Evolutionary conservation across 768 basidiomycete genomes (phyloP).

Genomic region (Boletus sp.): DNA sequence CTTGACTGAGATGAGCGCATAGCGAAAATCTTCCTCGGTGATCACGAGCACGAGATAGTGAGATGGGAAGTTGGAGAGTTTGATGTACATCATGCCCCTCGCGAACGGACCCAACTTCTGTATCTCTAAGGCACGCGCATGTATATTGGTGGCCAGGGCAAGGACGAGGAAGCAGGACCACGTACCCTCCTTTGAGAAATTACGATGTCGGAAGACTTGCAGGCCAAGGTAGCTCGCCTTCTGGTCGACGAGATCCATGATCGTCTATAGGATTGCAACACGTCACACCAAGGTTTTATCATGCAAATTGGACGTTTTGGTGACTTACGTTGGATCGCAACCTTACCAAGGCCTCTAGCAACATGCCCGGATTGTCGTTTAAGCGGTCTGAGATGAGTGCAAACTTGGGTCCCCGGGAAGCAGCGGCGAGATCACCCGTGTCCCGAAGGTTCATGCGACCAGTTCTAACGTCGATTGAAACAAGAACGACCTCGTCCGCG

Average conservation of each 20-base stretch:
- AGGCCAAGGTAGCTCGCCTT: slow-evolving; percentile 86
- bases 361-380: slow-evolving; percentile 63
- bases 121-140: slow-evolving; percentile 45
- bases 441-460: slow-evolving; percentile 77
- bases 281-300: not conserved
- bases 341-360: slow-evolving; percentile 54
- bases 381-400: slow-evolving; percentile 53
- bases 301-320: not conserved
- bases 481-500: slow-evolving; percentile 69
- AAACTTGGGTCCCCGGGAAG: slow-evolving; percentile 68
- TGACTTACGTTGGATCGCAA: slow-evolving; percentile 61
- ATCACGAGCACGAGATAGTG: slow-evolving; percentile 87
- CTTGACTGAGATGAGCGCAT: slow-evolving; percentile 73
- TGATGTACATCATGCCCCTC: slow-evolving; percentile 68
- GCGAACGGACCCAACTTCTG: slow-evolving; percentile 64
- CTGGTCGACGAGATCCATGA: slow-evolving; percentile 76
- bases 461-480: slow-evolving; percentile 77
- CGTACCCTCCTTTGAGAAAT: slow-evolving; percentile 63
- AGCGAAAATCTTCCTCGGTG: slow-evolving; percentile 72
- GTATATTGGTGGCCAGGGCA: not conserved
- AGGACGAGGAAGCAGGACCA: slow-evolving; percentile 1
- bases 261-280: slow-evolving; percentile 54
- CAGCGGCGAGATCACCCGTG: slow-evolving; percentile 74
- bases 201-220: slow-evolving; percentile 64
- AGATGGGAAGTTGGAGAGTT: slow-evolving; percentile 68